Evolutionary conservation across 805 yeast genomes (phyloP), one percentile per base, ranked within the genome.

Genomic region (Candida ortonii): DNA sequence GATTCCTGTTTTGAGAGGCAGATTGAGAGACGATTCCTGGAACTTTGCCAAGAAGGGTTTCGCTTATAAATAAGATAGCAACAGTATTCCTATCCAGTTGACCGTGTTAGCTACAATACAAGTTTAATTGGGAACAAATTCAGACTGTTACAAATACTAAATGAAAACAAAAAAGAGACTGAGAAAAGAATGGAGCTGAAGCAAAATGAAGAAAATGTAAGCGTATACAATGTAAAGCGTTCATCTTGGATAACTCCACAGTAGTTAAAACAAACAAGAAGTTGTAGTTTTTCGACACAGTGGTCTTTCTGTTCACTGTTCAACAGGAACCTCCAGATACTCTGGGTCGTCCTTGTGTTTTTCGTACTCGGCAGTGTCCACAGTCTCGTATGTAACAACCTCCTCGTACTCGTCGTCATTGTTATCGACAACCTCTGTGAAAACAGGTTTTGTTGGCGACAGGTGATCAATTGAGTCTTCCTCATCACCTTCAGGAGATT

Each of bases 11-110:
- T 77, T 89, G 65, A 86, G 98, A 76, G 98, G 98, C 47, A 85
- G 98, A 76, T 81, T 89, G 57, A 82, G 94, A 50, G 94, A 86
- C 54, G 98, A 90, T 70, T 80, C 95, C 57, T 90, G 95, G 94
- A 57, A 63, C 33, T 62, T 62, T 29, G 57, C 47, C 28, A 62
- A 62, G 55, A 56, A 57, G 40, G 65, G 65, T 33, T 62, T 62
- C 34, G 67, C 67, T 32, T 58, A 58, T 52, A 60, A 59, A 53
- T 61, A 55, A 22, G 25, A 7, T 14, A n/a, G 21, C 15, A 13
- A 15, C 9, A n/a, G 20, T 26, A 7, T 15, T 17, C 21, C 13
- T 24, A 13, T 12, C 3, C 22, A 25, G 15, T n/a, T 5, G 25
- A n/a, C n/a, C n/a, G n/a, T n/a, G n/a, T n/a, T n/a, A n/a, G n/a